These are phyloP conservation scores for Pleurotus giganteus DNA, from an alignment of 768 basidiomycete genomes.

Conservation along the genomic window DNA sequence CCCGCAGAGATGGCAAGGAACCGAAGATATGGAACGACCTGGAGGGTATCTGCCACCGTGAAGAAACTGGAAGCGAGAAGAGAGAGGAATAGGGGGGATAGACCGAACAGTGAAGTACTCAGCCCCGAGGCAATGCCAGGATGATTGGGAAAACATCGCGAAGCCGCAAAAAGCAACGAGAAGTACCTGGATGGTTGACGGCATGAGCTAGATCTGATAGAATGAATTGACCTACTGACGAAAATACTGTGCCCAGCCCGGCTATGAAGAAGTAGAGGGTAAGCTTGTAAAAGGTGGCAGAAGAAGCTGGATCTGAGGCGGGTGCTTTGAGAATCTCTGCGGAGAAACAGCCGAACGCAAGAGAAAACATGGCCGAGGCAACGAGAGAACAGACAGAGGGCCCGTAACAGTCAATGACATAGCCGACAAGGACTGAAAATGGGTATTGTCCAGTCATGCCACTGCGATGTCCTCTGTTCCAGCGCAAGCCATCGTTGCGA, in stretches of 20 bases:
- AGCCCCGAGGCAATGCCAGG: constrained; percentile 65
- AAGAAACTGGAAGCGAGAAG: constrained; percentile 62
- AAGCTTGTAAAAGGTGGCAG: constrained; percentile 49
- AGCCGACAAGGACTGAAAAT: constrained; percentile 66
- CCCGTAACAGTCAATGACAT: constrained; percentile 64
- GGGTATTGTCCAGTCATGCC: constrained; percentile 85
- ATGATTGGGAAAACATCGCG: constrained; percentile 63
- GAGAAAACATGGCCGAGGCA: constrained; percentile 54
- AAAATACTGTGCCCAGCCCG: constrained; percentile 69
- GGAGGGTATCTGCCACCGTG: constrained; percentile 42
- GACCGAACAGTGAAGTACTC: constrained; percentile 74
- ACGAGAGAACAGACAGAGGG: constrained; percentile 66
- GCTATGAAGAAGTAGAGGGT: constrained; percentile 58
- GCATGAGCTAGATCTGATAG: not conserved
- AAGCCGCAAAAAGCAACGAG: constrained; percentile 72
- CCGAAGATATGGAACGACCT: constrained; percentile 45
- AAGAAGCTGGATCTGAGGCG: constrained; percentile 32
- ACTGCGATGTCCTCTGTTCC: constrained; percentile 33
- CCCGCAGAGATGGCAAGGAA: constrained; percentile 59
- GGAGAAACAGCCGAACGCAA: constrained; percentile 64
- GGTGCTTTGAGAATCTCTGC: constrained; percentile 49
- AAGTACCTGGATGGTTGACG: constrained; percentile 46
- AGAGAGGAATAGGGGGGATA: constrained; percentile 76
- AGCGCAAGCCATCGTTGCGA: not conserved
- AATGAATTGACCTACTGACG: constrained; percentile 43